Percentiles rank a stretch among this genome's conserved stretches.
phyloP scores from a whole-genome alignment of 2,329 filamentous ascomycete species.

The Fonsecaea monophora region DNA sequence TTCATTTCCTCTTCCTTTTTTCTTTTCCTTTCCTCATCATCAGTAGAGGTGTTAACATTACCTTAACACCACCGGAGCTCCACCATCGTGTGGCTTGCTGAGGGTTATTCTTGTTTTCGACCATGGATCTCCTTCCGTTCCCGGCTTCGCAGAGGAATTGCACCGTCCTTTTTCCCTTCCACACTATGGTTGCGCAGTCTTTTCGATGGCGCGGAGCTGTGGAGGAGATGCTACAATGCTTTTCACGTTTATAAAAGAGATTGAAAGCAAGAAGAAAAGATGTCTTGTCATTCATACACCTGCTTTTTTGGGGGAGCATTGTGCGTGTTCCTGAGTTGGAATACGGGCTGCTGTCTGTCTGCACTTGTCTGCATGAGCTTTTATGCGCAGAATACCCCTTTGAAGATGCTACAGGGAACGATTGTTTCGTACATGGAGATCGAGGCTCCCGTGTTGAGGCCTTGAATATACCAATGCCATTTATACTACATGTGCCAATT shows the following conservation, averaged over 20 bases:
- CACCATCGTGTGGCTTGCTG: slow-evolving; percentile 56
- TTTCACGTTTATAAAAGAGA: slow-evolving; percentile 28
- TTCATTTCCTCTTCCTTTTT: slow-evolving; percentile 42
- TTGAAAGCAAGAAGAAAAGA: neutral
- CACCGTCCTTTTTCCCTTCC: slow-evolving; percentile 54
- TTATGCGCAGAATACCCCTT: too few relatives aligned
- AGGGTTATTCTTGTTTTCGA: slow-evolving; percentile 55
- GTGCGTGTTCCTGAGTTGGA: too few relatives aligned
- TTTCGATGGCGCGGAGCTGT: slow-evolving; percentile 54
- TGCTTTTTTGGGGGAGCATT: neutral
- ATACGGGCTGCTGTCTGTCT: too few relatives aligned
- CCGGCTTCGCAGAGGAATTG: slow-evolving; percentile 54
- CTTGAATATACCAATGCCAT: neutral
- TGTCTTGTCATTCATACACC: neutral
- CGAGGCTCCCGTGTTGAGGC: neutral
- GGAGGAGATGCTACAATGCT: slow-evolving; percentile 54
- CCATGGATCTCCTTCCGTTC: slow-evolving; percentile 59
- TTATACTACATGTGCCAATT: neutral
- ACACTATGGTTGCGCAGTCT: slow-evolving; percentile 49
- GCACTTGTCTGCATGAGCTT: too few relatives aligned
- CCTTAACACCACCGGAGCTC: slow-evolving; percentile 57
- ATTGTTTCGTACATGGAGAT: neutral
- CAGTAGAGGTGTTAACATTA: slow-evolving; percentile 60
- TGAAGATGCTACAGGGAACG: too few relatives aligned
- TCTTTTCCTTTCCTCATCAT: slow-evolving; percentile 53